Percentiles rank a stretch among this genome's conserved stretches.
Conservation (phyloP, 495 filamentous ascomycete species). For the Xylaria acuta region DNA sequence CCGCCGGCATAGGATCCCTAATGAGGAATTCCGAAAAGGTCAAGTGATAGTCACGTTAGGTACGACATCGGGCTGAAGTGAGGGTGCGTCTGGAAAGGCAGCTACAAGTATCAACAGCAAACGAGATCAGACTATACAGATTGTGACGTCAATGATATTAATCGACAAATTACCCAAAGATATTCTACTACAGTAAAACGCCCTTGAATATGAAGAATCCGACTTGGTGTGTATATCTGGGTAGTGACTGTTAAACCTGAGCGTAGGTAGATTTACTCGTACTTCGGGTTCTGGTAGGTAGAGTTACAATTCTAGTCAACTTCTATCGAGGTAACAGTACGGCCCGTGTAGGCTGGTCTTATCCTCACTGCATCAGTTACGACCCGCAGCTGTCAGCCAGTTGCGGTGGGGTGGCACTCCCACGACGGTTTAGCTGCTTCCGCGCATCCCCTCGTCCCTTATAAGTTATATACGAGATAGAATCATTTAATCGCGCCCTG, state of each 20-base stretch:
- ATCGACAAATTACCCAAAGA: background rate
- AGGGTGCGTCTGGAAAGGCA: background rate
- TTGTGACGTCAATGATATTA: background rate
- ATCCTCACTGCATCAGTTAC: background rate
- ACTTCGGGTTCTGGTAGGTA: background rate
- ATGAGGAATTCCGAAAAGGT: background rate
- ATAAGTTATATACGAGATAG: background rate
- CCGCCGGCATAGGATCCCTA: background rate
- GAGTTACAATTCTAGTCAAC: no score
- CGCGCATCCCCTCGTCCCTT: background rate
- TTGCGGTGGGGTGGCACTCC: background rate
- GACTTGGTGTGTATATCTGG: no score
- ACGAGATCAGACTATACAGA: background rate
- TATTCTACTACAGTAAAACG: background rate
- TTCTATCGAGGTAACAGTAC: no score
- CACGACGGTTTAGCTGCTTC: background rate
- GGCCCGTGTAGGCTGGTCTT: no score
- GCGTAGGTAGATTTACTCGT: background rate
- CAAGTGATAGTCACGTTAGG: slow-evolving; percentile 4
- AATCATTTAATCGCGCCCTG: no score
- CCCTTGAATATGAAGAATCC: background rate
- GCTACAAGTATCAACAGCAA: background rate
- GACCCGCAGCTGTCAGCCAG: background rate
- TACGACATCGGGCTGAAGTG: background rate
- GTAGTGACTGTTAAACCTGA: background rate